phyloP scores from a whole-genome alignment of 2,329 filamentous ascomycete genomes.

The Ophiosphaerella korrae region DNA sequence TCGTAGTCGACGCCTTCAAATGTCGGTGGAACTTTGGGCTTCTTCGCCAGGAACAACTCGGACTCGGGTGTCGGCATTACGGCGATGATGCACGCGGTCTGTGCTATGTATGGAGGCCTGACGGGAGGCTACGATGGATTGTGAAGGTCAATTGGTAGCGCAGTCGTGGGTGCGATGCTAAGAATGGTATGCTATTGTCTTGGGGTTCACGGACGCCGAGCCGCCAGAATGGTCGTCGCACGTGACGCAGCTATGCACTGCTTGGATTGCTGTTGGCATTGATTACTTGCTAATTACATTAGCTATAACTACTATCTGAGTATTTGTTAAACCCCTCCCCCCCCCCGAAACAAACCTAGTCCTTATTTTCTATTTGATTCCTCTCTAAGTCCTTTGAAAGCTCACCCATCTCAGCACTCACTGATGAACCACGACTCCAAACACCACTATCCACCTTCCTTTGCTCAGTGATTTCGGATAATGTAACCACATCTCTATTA shows the following conservation, averaged over 20 bases:
- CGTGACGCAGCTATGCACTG: constrained; percentile 8
- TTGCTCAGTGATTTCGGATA: too few species aligned
- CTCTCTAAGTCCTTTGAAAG: not conserved
- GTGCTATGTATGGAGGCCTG: not conserved
- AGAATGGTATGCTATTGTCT: constrained; percentile 14
- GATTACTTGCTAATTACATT: not conserved
- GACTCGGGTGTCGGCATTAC: constrained; percentile 85
- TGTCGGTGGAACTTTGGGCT: constrained; percentile 79
- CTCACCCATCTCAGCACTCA: constrained; percentile 12
- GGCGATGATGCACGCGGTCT: constrained; percentile 12
- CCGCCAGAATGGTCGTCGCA: constrained; percentile 13
- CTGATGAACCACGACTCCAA: constrained; percentile 2
- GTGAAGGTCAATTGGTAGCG: constrained; percentile 21
- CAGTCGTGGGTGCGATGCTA: constrained; percentile 7
- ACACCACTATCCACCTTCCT: not conserved
- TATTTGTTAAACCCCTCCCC: too few species aligned
- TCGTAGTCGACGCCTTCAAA: constrained; percentile 89
- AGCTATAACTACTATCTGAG: not conserved
- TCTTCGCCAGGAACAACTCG: constrained; percentile 78
- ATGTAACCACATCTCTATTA: not conserved
- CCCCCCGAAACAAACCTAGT: too few species aligned
- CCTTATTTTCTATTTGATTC: not conserved
- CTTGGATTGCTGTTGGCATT: too few species aligned
- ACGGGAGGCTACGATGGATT: constrained; percentile 1
- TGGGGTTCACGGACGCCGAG: constrained; percentile 8